Evolutionary conservation across 805 yeast genomes (phyloP).

Genomic region (Cyberlindnera suaveolens): DNA sequence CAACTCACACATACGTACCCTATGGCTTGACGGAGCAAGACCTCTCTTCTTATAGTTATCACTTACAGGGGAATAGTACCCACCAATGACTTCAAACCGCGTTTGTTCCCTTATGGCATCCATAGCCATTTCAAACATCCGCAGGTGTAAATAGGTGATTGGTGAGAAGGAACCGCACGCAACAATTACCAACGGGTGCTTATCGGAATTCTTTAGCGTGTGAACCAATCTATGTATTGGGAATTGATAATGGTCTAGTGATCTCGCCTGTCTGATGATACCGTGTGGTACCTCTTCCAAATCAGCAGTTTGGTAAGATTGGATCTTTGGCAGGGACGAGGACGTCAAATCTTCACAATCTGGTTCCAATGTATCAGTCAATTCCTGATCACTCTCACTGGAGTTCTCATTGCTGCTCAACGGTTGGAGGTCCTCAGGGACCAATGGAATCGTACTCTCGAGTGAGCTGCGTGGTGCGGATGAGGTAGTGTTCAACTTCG

Average conservation of each 20-base stretch:
- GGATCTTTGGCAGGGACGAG: slow-evolving; percentile 25
- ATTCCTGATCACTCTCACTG: slow-evolving; percentile 24
- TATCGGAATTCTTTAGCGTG: slow-evolving; percentile 61
- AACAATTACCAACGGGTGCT: slow-evolving; percentile 86
- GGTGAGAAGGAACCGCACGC: slow-evolving; percentile 98
- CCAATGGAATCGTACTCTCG: slow-evolving; percentile 40
- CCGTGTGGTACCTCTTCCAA: slow-evolving; percentile 97
- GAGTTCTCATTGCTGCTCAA: slow-evolving; percentile 35
- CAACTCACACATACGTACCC: slow-evolving; percentile 96
- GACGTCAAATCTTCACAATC: slow-evolving; percentile 16
- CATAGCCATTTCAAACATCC: slow-evolving; percentile 99
- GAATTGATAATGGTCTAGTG: slow-evolving; percentile 62
- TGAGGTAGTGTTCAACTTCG: slow-evolving; percentile 6
- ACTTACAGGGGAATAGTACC: slow-evolving; percentile 90
- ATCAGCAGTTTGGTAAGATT: slow-evolving; percentile 70
- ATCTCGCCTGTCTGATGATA: slow-evolving; percentile 77
- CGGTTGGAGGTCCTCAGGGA: slow-evolving; percentile 54
- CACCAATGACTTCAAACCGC: slow-evolving; percentile 91
- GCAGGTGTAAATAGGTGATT: slow-evolving; percentile 84
- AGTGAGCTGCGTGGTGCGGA: slow-evolving; percentile 10
- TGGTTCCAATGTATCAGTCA: slow-evolving; percentile 7
- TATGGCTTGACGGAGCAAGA: slow-evolving; percentile 77
- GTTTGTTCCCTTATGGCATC: slow-evolving; percentile 91
- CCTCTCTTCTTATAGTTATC: slow-evolving; percentile 94
- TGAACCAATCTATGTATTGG: slow-evolving; percentile 84